phyloP scores from a whole-genome alignment of 2,329 filamentous ascomycete genomes.

The Diaporthe capsici region DNA sequence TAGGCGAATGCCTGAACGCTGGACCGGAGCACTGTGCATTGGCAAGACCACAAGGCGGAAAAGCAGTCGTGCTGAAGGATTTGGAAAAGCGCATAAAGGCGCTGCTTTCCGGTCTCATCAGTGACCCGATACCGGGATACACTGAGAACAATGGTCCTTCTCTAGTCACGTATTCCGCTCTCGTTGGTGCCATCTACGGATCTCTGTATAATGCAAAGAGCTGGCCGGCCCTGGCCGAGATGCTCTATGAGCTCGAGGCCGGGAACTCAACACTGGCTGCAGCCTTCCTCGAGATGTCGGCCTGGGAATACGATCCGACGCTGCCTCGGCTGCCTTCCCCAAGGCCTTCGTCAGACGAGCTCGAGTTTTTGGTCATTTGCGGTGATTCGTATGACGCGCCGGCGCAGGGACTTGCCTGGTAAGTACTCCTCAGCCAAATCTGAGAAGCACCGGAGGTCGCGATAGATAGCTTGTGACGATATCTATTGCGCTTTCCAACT shows the following conservation, averaged over 20 bases:
- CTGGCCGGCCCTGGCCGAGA: constrained; percentile 59
- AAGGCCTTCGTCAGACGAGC: constrained; percentile 55
- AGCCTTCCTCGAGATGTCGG: constrained; percentile 52
- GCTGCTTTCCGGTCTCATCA: constrained; percentile 55
- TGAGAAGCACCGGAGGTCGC: background rate
- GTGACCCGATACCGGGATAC: constrained; percentile 57
- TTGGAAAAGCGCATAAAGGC: constrained; percentile 57
- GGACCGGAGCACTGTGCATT: constrained; percentile 62
- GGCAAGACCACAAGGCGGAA: constrained; percentile 51
- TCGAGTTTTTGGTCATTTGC: constrained; percentile 59
- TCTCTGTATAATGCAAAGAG: constrained; percentile 59
- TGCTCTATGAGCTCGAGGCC: constrained; percentile 59
- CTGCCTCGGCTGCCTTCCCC: constrained; percentile 48
- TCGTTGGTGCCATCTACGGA: constrained; percentile 57
- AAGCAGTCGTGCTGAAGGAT: constrained; percentile 51
- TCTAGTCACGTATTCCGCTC: constrained; percentile 60
- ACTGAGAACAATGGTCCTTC: constrained; percentile 56
- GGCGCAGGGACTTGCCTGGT: constrained; percentile 52
- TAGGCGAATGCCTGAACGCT: constrained; percentile 64
- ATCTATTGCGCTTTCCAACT: background rate
- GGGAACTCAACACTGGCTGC: constrained; percentile 61
- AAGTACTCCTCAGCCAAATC: background rate
- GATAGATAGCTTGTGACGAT: background rate
- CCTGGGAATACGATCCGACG: constrained; percentile 60
- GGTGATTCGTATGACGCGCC: constrained; percentile 61